Evolutionary conservation across 2,329 filamentous ascomycete genomes (phyloP), one percentile per base, ranked within the genome.

Genomic region (Chrysoporthe deuterocubensis): DNA sequence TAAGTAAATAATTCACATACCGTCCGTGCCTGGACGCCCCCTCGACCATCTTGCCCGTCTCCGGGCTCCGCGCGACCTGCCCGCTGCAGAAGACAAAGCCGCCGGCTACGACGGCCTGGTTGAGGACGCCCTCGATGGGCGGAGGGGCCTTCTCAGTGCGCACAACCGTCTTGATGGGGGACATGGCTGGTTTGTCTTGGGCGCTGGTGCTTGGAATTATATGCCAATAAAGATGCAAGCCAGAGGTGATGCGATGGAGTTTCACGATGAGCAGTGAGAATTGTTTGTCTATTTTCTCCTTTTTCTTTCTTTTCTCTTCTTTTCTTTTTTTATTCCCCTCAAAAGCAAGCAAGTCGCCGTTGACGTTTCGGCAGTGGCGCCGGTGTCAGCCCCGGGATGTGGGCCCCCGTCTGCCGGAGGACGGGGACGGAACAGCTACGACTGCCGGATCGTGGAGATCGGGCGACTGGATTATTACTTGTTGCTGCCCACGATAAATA

Each of bases 31-130:
- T 87, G 85, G 73, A 93, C 87, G 75, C 82, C 86, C 90, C 90
- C 58, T 87, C 81, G 71, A 91, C 82, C 65, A 92, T 81, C 71
- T 87, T 84, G 70, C 86, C 87, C 7, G 79, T 79, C 65, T 81
- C 78, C 57, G 84, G 81, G 77, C 91, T 88, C 71, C 88, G 87
- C 71, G 90, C 89, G 71, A 93, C 89, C 72, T 90, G 88, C 72
- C 91, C 91, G 0, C 90, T 92, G 75, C 90, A 85, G 79, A 88
- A 93, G 78, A 93, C 85, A 71, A 90, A 83, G 71, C 87, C 86
- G 71, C 88, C 88, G 69, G 90, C 90, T 73, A 87, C 84, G 78
- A 93, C 89, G 74, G 90, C 90, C 73, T 81, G 80, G 75, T 77
- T 82, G 73, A 81, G 81, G 70, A 82, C 77, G 48, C 62, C 62